Percentiles rank a stretch among this genome's conserved stretches.
phyloP scores from a whole-genome alignment of 2,329 filamentous ascomycete species.

The Claviceps digitariae region DNA sequence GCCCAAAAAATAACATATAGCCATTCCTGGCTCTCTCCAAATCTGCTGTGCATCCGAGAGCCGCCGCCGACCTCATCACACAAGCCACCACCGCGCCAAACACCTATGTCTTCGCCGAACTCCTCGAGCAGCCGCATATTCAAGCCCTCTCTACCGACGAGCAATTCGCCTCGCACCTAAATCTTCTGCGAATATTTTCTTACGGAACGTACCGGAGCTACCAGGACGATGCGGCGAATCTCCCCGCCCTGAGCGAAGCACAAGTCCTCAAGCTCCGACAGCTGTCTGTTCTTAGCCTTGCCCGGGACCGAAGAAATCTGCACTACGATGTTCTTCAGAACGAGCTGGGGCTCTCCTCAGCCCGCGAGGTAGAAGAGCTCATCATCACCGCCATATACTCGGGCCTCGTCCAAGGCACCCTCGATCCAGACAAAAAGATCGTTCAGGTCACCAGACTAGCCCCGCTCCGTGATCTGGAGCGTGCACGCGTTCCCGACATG shows the following conservation, averaged over 20 bases:
- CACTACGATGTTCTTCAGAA: constrained; percentile 57
- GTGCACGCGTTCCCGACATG: constrained; percentile 56
- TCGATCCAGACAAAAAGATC: constrained; percentile 62
- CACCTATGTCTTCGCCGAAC: constrained; percentile 87
- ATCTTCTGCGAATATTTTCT: constrained; percentile 75
- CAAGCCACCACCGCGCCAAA: constrained; percentile 82
- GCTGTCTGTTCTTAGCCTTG: constrained; percentile 74
- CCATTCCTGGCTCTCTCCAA: constrained; percentile 86
- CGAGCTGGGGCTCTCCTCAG: constrained; percentile 51
- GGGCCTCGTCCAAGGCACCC: constrained; percentile 65
- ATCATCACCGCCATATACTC: constrained; percentile 82
- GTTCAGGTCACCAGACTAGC: constrained; percentile 71
- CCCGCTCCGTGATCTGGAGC: constrained; percentile 73
- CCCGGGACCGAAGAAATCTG: constrained; percentile 52
- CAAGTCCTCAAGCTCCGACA: constrained; percentile 82
- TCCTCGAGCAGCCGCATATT: constrained; percentile 70
- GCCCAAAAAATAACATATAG: constrained; percentile 29
- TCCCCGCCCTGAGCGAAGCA: constrained; percentile 57
- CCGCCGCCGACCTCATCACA: constrained; percentile 71
- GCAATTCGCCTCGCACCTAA: constrained; percentile 51
- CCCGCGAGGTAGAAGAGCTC: constrained; percentile 67
- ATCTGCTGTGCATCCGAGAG: constrained; percentile 69
- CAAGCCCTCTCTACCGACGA: constrained; percentile 50
- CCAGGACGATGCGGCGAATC: constrained; percentile 23
- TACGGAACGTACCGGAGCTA: constrained; percentile 83